These are phyloP conservation scores for Vitrella brassicaformis DNA, from an alignment of 73 alveolate species.

Conservation along the genomic window DNA sequence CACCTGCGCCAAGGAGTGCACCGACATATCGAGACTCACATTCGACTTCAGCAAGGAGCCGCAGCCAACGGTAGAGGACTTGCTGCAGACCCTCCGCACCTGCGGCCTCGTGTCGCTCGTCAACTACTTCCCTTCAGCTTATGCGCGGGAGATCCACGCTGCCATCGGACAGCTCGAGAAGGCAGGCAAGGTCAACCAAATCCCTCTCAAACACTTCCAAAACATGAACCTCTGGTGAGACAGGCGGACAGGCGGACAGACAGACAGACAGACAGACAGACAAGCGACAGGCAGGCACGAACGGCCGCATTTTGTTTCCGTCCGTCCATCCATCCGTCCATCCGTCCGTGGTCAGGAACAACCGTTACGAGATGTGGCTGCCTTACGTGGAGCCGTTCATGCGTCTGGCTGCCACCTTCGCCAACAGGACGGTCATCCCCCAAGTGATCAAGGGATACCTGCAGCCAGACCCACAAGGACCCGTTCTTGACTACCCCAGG, in stretches of 20 bases:
- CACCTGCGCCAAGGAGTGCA: not conserved
- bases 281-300: too few species aligned
- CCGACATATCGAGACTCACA: not conserved
- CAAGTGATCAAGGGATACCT: not conserved
- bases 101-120: not conserved
- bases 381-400: not conserved
- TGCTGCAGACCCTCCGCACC: not conserved
- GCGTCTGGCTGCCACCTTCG: not conserved
- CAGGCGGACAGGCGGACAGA: too few species aligned
- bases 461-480: not conserved
- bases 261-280: too few species aligned
- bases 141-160: not conserved
- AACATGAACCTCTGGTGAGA: not conserved
- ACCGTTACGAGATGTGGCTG: not conserved
- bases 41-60: not conserved
- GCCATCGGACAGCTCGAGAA: not conserved
- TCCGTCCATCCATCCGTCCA: too few species aligned
- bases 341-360: too few species aligned
- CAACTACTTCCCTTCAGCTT: not conserved
- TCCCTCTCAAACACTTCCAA: not conserved
- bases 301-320: too few species aligned
- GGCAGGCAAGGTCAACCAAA: not conserved
- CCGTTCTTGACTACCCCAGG: too few species aligned
- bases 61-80: not conserved
- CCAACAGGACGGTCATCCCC: not conserved